A percentile compares a stretch with the other conserved stretches of the same genome.
phyloP scores from a whole-genome alignment of 306 rosid genomes.

The Prunus dulcis region DNA sequence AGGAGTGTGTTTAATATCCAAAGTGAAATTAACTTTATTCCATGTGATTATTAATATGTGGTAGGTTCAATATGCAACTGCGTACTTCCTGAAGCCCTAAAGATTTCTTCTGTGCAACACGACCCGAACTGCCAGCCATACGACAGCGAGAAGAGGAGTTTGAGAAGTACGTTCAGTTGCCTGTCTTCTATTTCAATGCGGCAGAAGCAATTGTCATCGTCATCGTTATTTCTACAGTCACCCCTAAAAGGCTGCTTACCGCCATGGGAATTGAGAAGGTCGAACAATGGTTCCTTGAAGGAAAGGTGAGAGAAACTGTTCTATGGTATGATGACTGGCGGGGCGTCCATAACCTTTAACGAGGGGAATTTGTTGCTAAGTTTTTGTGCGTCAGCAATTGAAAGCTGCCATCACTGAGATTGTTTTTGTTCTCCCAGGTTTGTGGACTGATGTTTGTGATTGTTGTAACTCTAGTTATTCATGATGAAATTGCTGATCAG shows the following conservation, averaged over 20 bases:
- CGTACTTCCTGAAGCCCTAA: conserved; percentile 79
- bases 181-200: conserved; percentile 87
- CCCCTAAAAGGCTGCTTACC: conserved; percentile 86
- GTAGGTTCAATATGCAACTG: conserved; percentile 89
- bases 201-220: conserved; percentile 83
- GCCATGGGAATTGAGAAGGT: conserved; percentile 74
- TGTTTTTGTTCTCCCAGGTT: conserved; percentile 13
- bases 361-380: conserved; percentile 18
- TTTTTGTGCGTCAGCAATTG: neutral
- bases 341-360: neutral
- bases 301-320: conserved; percentile 52
- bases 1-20: neutral
- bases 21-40: conserved; percentile 1
- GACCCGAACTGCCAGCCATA: conserved; percentile 54
- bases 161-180: conserved; percentile 60
- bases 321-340: neutral
- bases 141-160: conserved; percentile 76
- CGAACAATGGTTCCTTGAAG: conserved; percentile 69
- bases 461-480: conserved; percentile 7
- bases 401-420: conserved; percentile 9
- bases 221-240: conserved; percentile 83
- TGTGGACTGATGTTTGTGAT: conserved; percentile 11
- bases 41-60: conserved; percentile 17
- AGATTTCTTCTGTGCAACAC: conserved; percentile 65
- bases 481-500: neutral